These are phyloP conservation scores for Daucus carota DNA, from an alignment of 129 eudicot genomes.

Conservation along the genomic window DNA sequence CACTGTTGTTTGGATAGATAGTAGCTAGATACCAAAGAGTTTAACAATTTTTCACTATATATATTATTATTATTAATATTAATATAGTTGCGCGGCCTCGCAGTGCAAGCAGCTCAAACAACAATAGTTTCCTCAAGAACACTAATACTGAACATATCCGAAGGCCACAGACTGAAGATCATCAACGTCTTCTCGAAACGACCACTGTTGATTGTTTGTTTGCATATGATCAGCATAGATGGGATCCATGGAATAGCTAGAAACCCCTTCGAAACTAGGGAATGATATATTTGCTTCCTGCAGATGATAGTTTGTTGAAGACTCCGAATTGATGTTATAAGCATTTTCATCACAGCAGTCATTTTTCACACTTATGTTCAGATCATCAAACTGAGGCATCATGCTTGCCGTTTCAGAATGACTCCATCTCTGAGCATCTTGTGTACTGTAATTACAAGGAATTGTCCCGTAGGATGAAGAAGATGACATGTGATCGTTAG, in stretches of 20 bases:
- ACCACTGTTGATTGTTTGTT: constrained; percentile 51
- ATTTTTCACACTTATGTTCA: constrained; percentile 14
- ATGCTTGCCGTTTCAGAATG: constrained; percentile 42
- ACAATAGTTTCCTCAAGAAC: constrained; percentile 11
- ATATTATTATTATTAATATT: no score
- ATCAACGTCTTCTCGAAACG: constrained; percentile 35
- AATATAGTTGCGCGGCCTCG: not conserved
- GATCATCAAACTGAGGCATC: constrained; percentile 43
- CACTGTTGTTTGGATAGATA: no score
- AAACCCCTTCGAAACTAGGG: constrained; percentile 53
- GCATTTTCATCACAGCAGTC: constrained; percentile 14
- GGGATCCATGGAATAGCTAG: constrained; percentile 50
- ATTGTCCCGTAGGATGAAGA: constrained; percentile 22
- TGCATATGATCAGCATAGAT: constrained; percentile 35
- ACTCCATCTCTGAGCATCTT: constrained; percentile 62
- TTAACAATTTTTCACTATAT: not conserved
- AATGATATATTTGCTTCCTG: constrained; percentile 55
- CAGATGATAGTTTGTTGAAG: constrained; percentile 23
- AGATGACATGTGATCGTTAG: constrained; percentile 24
- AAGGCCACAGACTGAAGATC: constrained; percentile 80
- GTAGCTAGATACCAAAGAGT: no score
- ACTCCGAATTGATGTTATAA: constrained; percentile 26
- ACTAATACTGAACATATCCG: constrained; percentile 51
- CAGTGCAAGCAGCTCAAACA: not conserved
- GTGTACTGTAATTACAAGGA: constrained; percentile 39